Percentiles rank a stretch among this genome's conserved stretches.
Conservation (phyloP, 2,329 filamentous ascomycete genomes). For the Hirsutella thompsonii region DNA sequence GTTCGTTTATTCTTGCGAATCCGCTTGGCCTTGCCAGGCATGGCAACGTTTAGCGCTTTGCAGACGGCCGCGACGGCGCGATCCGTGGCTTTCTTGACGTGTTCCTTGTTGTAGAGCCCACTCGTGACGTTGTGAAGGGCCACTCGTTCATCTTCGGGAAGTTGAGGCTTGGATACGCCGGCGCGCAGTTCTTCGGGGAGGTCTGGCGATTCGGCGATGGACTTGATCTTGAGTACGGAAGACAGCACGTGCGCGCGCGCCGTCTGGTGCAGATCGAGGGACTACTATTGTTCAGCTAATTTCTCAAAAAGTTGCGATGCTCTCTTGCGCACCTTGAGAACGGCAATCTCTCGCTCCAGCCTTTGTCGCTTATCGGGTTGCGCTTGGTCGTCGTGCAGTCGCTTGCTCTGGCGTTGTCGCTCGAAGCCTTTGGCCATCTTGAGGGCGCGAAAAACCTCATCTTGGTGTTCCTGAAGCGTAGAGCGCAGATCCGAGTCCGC, state of each 20-base stretch:
- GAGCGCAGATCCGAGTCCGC: slow-evolving; percentile 31
- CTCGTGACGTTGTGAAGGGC: slow-evolving; percentile 48
- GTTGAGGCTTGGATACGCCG: slow-evolving; percentile 33
- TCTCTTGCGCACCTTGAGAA: slow-evolving; percentile 35
- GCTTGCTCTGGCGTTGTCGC: slow-evolving; percentile 60
- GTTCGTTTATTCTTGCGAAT: slow-evolving; percentile 18
- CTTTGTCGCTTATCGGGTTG: slow-evolving; percentile 38
- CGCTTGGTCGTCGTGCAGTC: slow-evolving; percentile 33
- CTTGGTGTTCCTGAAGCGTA: slow-evolving; percentile 40
- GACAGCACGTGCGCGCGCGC: slow-evolving; percentile 43
- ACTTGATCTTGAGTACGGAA: slow-evolving; percentile 39
- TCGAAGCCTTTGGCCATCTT: slow-evolving; percentile 67
- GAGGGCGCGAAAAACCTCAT: slow-evolving; percentile 51
- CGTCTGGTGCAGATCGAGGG: slow-evolving; percentile 43
- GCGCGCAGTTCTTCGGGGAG: slow-evolving; percentile 34
- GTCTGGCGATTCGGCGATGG: slow-evolving; percentile 34
- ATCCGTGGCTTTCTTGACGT: slow-evolving; percentile 35
- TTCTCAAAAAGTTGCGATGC: not conserved
- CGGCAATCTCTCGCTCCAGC: slow-evolving; percentile 46
- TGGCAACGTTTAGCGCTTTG: slow-evolving; percentile 30
- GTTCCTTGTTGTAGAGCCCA: slow-evolving; percentile 37
- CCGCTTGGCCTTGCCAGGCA: slow-evolving; percentile 27
- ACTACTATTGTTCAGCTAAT: slow-evolving; percentile 18
- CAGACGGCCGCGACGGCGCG: slow-evolving; percentile 37
- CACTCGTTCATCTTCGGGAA: slow-evolving; percentile 36